Conservation (phyloP, 164 flowering plant species). For the Taxillus chinensis region DNA sequence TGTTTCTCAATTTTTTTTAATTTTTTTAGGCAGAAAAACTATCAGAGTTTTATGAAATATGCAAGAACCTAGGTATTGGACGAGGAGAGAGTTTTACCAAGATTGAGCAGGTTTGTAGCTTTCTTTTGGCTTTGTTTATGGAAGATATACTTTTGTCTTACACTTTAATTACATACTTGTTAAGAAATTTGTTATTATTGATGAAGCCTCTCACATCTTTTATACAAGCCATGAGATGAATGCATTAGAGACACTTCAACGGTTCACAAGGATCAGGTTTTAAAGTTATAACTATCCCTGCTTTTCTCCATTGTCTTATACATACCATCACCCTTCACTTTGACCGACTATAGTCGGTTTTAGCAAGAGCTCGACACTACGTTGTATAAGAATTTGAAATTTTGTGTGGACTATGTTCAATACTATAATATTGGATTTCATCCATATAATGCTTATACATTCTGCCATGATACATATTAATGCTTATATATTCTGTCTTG, state of each 20-base stretch:
- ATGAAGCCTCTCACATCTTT: conserved; percentile 93
- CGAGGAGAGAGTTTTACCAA: conserved; percentile 85
- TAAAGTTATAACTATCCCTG: neutral
- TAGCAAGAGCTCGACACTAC: too few relatives aligned
- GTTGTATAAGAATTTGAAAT: too few relatives aligned
- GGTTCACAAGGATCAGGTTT: conserved; percentile 64
- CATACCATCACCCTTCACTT: too few relatives aligned
- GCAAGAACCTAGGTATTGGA: conserved; percentile 79
- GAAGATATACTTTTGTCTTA: neutral
- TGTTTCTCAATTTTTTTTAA: too few relatives aligned
- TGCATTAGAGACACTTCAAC: conserved; percentile 86
- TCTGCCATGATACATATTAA: too few relatives aligned
- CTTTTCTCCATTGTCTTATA: too few relatives aligned
- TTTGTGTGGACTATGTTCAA: too few relatives aligned
- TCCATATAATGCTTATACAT: too few relatives aligned
- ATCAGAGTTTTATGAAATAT: conserved; percentile 90
- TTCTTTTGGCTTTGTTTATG: neutral
- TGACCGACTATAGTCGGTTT: too few relatives aligned
- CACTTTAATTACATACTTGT: neutral
- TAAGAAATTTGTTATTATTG: conserved; percentile 4
- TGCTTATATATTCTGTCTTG: too few relatives aligned
- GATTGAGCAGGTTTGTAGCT: conserved; percentile 76
- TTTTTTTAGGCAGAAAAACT: conserved; percentile 71
- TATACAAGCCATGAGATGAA: conserved; percentile 95
- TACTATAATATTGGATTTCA: too few relatives aligned